Conservation (phyloP, 2,329 filamentous ascomycete species). For the Penicillium sp. region DNA sequence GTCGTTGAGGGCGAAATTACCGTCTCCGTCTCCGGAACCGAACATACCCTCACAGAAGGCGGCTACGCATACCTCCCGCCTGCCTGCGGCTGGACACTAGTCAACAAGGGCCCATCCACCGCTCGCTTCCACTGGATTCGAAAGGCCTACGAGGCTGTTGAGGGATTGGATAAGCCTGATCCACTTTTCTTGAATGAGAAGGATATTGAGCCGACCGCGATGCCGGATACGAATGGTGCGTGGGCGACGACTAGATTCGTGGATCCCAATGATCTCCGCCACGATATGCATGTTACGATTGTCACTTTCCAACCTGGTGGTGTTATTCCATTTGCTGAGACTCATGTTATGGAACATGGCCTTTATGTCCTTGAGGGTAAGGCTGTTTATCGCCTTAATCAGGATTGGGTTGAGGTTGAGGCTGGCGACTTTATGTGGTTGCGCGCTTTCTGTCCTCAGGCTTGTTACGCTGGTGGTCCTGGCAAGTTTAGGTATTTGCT, state of each 20-base stretch:
- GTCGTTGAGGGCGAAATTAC: constrained; percentile 30
- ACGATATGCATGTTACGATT: constrained; percentile 32
- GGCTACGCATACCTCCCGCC: constrained; percentile 30
- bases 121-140: constrained; percentile 32
- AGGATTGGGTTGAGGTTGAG: constrained; percentile 34
- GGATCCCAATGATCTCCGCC: constrained; percentile 28
- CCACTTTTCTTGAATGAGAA: constrained; percentile 31
- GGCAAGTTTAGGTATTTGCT: constrained; percentile 31
- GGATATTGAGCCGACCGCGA: constrained; percentile 24
- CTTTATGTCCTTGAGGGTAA: constrained; percentile 31
- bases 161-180: constrained; percentile 26
- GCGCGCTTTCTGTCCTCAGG: constrained; percentile 32
- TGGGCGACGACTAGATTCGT: constrained; percentile 32
- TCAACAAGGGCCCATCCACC: constrained; percentile 21
- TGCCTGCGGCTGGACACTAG: constrained; percentile 29
- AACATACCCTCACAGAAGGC: constrained; percentile 27
- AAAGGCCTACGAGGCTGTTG: constrained; percentile 27
- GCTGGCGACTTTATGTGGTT: constrained; percentile 33
- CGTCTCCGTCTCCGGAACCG: constrained; percentile 16
- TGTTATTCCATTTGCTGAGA: constrained; percentile 30
- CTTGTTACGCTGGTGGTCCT: constrained; percentile 31
- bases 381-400: constrained; percentile 29
- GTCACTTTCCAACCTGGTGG: constrained; percentile 31
- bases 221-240: constrained; percentile 29
- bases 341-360: constrained; percentile 32